Conservation (phyloP, 257 asterid species). For the Prunella vulgaris region DNA sequence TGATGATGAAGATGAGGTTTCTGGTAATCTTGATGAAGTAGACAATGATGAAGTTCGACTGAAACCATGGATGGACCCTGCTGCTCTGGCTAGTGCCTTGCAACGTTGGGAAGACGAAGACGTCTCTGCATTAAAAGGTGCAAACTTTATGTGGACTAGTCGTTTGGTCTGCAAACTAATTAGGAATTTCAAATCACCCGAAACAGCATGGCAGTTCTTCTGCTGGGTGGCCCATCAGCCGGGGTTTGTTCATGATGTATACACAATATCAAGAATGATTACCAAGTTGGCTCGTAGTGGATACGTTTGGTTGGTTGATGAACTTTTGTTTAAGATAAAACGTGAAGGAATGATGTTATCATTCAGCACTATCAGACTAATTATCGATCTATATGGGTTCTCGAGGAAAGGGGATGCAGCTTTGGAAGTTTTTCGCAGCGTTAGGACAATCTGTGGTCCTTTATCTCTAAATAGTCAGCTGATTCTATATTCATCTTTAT, state of each 20-base stretch:
- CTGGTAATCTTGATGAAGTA: constrained; percentile 18
- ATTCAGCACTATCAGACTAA: constrained; percentile 63
- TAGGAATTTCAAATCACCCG: constrained; percentile 60
- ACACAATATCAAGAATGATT: constrained; percentile 77
- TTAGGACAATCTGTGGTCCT: constrained; percentile 54
- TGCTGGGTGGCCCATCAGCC: constrained; percentile 87
- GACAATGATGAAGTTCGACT: constrained; percentile 39
- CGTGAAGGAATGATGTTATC: constrained; percentile 63
- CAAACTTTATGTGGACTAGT: constrained; percentile 75
- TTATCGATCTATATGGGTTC: constrained; percentile 76
- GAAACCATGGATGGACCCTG: constrained; percentile 91
- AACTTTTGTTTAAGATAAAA: constrained; percentile 57
- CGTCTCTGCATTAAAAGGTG: constrained; percentile 51
- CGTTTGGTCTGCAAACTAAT: constrained; percentile 82
- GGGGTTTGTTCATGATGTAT: constrained; percentile 68
- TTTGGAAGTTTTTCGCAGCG: constrained; percentile 45
- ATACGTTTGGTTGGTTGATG: constrained; percentile 54
- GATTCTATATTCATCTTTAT: constrained; percentile 63
- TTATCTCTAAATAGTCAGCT: constrained; percentile 43
- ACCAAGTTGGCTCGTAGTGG: constrained; percentile 76
- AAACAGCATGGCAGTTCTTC: constrained; percentile 84
- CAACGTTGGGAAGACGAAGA: constrained; percentile 61
- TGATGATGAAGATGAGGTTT: constrained; percentile 51
- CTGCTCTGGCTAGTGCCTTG: constrained; percentile 80
- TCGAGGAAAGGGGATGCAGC: constrained; percentile 69